Conservation (phyloP, 139 green algal genomes). For the Tetraselmis chui region DNA sequence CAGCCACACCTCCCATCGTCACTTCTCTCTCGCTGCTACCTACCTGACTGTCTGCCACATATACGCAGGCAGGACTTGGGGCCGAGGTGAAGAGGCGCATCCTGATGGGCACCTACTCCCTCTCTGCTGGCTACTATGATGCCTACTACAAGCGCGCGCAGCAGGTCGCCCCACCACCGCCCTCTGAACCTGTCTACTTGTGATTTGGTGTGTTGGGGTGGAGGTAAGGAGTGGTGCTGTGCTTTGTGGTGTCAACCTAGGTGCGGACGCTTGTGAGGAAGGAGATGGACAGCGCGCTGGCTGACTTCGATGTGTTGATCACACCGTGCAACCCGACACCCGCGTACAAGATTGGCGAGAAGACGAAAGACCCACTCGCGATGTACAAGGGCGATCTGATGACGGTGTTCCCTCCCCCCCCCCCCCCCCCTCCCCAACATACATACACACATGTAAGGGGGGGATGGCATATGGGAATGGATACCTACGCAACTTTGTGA, state of each 20-base stretch:
- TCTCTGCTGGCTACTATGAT: constrained; percentile 93
- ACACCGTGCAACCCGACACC: constrained; percentile 73
- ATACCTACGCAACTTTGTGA: too few relatives aligned
- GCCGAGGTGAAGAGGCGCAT: constrained; percentile 90
- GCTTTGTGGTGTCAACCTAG: too few relatives aligned
- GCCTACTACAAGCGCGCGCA: constrained; percentile 95
- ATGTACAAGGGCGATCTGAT: constrained; percentile 95
- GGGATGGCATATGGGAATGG: too few relatives aligned
- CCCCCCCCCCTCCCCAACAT: too few relatives aligned
- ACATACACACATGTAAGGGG: too few relatives aligned
- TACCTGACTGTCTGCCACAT: too few relatives aligned
- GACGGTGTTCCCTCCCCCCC: constrained; percentile 64
- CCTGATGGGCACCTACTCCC: constrained; percentile 95
- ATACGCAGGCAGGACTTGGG: constrained; percentile 62
- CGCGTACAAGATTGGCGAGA: constrained; percentile 81
- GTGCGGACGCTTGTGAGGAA: constrained; percentile 78
- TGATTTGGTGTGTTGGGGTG: too few relatives aligned
- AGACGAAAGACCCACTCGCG: constrained; percentile 71
- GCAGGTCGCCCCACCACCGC: constrained; percentile 44
- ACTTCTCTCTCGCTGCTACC: too few relatives aligned
- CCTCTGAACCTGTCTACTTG: too few relatives aligned
- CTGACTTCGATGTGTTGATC: constrained; percentile 62
- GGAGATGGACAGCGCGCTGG: constrained; percentile 56
- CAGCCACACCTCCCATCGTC: too few relatives aligned
- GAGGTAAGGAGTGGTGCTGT: too few relatives aligned